phyloP scores from a whole-genome alignment of 805 yeast species.

The Schwanniomyces vanrijiae region DNA sequence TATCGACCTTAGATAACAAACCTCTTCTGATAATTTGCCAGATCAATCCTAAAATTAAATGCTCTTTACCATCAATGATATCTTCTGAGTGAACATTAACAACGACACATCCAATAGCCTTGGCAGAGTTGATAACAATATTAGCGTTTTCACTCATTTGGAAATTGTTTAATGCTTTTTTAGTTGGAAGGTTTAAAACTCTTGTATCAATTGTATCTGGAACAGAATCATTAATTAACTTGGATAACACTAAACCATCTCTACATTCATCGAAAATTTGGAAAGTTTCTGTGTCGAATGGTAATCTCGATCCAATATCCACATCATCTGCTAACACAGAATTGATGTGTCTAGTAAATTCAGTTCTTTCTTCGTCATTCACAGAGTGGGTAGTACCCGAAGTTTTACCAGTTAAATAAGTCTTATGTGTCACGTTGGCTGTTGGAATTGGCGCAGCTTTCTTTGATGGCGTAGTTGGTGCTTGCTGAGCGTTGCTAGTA shows the following conservation, averaged over 20 bases:
- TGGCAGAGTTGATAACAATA: slow-evolving; percentile 96
- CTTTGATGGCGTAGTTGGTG: slow-evolving; percentile 22
- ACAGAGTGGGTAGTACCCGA: slow-evolving; percentile 95
- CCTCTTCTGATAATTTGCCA: slow-evolving; percentile 99
- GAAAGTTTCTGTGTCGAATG: slow-evolving; percentile 90
- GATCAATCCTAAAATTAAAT: slow-evolving; percentile 83
- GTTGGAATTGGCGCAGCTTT: slow-evolving; percentile 43
- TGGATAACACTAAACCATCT: slow-evolving; percentile 90
- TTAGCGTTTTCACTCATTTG: slow-evolving; percentile 97
- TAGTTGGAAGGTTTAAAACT: slow-evolving; percentile 87
- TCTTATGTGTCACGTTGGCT: slow-evolving; percentile 53
- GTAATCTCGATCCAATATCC: slow-evolving; percentile 80
- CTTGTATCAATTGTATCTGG: slow-evolving; percentile 98
- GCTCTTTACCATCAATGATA: slow-evolving; percentile 91
- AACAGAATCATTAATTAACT: slow-evolving; percentile 94
- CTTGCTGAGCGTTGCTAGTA: slow-evolving; percentile 2
- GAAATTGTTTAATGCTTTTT: slow-evolving; percentile 84
- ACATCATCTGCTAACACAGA: slow-evolving; percentile 86
- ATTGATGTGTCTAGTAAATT: slow-evolving; percentile 95
- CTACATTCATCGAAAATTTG: slow-evolving; percentile 96
- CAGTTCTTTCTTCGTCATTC: slow-evolving; percentile 94
- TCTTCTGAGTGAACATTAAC: slow-evolving; percentile 97
- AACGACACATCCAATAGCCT: slow-evolving; percentile 97
- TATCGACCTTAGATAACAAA: slow-evolving; percentile 89
- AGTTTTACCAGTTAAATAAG: slow-evolving; percentile 81